A percentile compares a stretch with the other conserved stretches of the same genome.
Conservation (phyloP, 352 stramenopile species). For the Plasmopara muralis region DNA sequence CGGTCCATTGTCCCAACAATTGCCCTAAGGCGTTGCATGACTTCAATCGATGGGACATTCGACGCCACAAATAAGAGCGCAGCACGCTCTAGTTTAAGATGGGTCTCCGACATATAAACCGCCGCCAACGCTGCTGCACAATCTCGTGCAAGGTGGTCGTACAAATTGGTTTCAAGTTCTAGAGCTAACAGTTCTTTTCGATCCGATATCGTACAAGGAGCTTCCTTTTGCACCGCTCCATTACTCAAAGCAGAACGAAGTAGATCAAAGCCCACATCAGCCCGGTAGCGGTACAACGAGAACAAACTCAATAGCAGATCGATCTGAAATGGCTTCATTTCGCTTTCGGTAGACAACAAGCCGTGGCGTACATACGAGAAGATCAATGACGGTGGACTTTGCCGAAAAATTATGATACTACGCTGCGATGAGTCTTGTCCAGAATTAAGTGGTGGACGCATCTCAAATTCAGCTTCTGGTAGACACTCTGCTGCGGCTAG, state of each 20-base stretch:
- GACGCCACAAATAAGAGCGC: conserved; percentile 71
- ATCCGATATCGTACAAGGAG: conserved; percentile 16
- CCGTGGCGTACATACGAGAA: conserved; percentile 53
- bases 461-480: conserved; percentile 50
- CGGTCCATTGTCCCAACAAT: conserved; percentile 38
- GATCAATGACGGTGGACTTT: conserved; percentile 68
- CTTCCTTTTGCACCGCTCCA: conserved; percentile 9
- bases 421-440: conserved; percentile 8
- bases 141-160: conserved; percentile 61
- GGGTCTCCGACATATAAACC: conserved; percentile 47
- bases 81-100: conserved; percentile 53
- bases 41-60: conserved; percentile 45
- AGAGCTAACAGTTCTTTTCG: conserved; percentile 48
- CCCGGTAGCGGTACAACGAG: conserved; percentile 80
- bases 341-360: conserved; percentile 21
- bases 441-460: conserved; percentile 23
- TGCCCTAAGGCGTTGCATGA: conserved; percentile 48
- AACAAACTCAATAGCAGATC: conserved; percentile 78
- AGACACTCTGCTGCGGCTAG: conserved; percentile 39
- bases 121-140: conserved; percentile 56
- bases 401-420: conserved; percentile 62
- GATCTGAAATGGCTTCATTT: conserved; percentile 45
- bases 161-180: conserved; percentile 67
- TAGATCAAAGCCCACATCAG: conserved; percentile 59
- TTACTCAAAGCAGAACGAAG: conserved; percentile 29